Evolutionary conservation across 345 rosid species (phyloP).

Genomic region (Hibiscus trionum): DNA sequence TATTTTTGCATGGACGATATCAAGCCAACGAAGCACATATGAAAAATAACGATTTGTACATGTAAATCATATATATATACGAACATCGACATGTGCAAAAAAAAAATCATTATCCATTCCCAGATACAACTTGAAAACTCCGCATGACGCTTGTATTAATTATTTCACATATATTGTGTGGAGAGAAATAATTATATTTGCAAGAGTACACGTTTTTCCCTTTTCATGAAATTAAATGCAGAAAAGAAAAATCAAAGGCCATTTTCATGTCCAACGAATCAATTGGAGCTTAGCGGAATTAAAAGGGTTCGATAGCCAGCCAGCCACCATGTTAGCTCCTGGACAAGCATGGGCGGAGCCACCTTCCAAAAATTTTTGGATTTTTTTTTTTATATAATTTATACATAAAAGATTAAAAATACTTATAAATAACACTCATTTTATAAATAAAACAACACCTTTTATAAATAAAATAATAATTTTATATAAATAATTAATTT

Average conservation of each 20-base stretch:
- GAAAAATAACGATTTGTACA: neutral
- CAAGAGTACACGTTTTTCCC: neutral
- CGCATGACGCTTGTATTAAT: neutral
- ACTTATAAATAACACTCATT: no score
- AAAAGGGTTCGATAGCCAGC: neutral
- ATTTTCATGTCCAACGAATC: slow-evolving; percentile 8
- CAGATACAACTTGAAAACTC: neutral
- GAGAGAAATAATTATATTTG: neutral
- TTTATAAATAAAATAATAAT: no score
- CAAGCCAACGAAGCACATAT: neutral
- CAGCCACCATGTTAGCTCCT: neutral
- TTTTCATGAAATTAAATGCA: neutral
- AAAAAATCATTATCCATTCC: neutral
- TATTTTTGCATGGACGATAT: neutral
- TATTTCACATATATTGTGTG: neutral
- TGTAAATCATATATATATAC: neutral
- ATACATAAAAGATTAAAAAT: no score
- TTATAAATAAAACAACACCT: no score
- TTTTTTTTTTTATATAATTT: no score
- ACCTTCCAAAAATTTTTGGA: no score
- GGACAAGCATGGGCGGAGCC: neutral
- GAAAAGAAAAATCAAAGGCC: neutral
- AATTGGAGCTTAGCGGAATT: slow-evolving; percentile 2
- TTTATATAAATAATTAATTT: no score
- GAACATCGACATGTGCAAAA: neutral